Evolutionary conservation across 2,329 filamentous ascomycete genomes (phyloP).

Genomic region (Sclerotinia minor): DNA sequence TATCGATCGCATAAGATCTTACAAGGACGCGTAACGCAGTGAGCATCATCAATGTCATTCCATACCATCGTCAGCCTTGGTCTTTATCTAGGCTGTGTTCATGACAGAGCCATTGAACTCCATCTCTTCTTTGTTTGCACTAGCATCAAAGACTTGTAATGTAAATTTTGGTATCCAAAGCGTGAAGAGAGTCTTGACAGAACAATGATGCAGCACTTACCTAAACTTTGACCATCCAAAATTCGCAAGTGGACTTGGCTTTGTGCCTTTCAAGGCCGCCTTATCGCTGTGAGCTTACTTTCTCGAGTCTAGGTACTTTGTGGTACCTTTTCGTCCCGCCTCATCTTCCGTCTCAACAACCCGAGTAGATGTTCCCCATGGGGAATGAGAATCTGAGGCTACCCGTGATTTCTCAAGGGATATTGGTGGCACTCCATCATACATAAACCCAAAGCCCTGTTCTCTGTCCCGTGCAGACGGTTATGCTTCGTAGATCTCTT

Average conservation of each 20-base stretch:
- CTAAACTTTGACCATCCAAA: background rate
- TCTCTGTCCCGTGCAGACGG: background rate
- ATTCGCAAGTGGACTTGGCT: background rate
- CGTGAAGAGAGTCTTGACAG: background rate
- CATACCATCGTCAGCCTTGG: background rate
- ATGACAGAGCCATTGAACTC: background rate
- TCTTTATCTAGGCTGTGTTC: background rate
- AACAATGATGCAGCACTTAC: background rate
- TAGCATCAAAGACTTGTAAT: background rate
- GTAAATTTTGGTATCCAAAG: background rate
- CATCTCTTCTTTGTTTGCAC: background rate
- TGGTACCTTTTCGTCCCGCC: background rate
- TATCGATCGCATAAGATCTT: background rate
- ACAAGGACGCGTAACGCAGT: background rate
- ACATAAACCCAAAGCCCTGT: background rate
- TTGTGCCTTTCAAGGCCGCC: background rate
- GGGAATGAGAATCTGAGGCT: conserved; percentile 1
- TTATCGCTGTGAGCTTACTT: background rate
- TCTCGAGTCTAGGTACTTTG: background rate
- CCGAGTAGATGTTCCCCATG: conserved; percentile 2
- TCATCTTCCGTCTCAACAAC: background rate
- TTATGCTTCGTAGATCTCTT: conserved; percentile 9
- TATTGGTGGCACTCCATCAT: conserved; percentile 10
- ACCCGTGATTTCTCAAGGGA: background rate
- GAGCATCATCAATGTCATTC: background rate